Percentiles rank a stretch among this genome's conserved stretches.
phyloP scores from a whole-genome alignment of 306 rosid species.

The Clitoria ternatea region DNA sequence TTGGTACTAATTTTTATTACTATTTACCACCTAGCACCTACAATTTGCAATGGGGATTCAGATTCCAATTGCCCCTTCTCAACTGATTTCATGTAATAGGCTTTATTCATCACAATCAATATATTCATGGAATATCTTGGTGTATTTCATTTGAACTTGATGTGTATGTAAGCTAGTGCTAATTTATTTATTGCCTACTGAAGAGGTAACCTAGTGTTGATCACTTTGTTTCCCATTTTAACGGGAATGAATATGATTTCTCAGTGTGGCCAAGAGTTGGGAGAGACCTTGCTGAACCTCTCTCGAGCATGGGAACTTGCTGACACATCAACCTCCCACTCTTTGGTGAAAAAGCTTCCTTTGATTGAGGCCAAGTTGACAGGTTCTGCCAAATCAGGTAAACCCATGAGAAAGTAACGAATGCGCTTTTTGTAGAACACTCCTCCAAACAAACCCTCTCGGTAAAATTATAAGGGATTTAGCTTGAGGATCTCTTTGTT shows the following conservation, averaged over 20 bases:
- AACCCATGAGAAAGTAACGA: slow-evolving; percentile 3
- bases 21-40: too few species aligned
- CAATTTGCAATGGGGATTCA: neutral
- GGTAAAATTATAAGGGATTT: neutral
- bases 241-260: slow-evolving; percentile 3
- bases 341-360: slow-evolving; percentile 64
- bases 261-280: slow-evolving; percentile 90
- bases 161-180: neutral
- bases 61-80: neutral
- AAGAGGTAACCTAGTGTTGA: neutral
- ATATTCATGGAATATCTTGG: neutral
- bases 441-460: neutral
- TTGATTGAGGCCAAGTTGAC: slow-evolving; percentile 51
- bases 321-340: slow-evolving; percentile 67
- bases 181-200: neutral
- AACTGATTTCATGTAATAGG: neutral
- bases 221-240: slow-evolving; percentile 10
- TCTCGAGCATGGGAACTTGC: slow-evolving; percentile 89
- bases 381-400: slow-evolving; percentile 72
- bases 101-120: neutral
- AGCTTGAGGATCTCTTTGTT: slow-evolving; percentile 28
- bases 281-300: slow-evolving; percentile 72
- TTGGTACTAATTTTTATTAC: slow-evolving; percentile 32
- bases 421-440: slow-evolving; percentile 18
- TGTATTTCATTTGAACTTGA: neutral